Percentiles rank a stretch among this genome's conserved stretches.
Evolutionary conservation across 164 flowering plant species (phyloP).

Genomic region (Tetracentron sinense): DNA sequence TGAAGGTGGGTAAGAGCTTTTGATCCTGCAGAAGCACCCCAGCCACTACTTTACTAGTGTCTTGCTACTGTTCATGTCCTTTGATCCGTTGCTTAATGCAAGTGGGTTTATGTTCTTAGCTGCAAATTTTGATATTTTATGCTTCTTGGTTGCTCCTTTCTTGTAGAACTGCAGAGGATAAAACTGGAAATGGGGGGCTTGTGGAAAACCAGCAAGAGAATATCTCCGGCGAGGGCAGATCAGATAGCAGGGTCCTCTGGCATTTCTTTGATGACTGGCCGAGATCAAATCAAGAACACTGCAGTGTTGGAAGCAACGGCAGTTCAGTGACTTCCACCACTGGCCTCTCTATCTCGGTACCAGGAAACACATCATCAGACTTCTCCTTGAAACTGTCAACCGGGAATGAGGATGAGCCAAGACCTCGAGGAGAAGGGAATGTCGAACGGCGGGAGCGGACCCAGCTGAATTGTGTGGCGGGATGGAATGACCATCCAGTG

Average conservation of each 20-base stretch:
- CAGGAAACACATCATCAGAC: slow-evolving; percentile 50
- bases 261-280: slow-evolving; percentile 90
- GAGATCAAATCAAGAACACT: slow-evolving; percentile 37
- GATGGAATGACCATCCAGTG: slow-evolving; percentile 43
- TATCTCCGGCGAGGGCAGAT: slow-evolving; percentile 14
- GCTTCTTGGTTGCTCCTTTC: too few relatives aligned
- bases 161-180: too few relatives aligned
- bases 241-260: slow-evolving; percentile 50
- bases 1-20: too few relatives aligned
- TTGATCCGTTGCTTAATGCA: too few relatives aligned
- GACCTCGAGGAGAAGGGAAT: slow-evolving; percentile 9
- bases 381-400: slow-evolving; percentile 73
- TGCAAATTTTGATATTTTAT: too few relatives aligned
- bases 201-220: slow-evolving; percentile 26
- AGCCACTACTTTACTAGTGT: too few relatives aligned
- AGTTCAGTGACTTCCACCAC: slow-evolving; percentile 30
- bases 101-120: too few relatives aligned
- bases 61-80: too few relatives aligned
- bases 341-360: slow-evolving; percentile 51
- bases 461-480: slow-evolving; percentile 39
- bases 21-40: too few relatives aligned
- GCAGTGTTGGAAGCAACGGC: slow-evolving; percentile 20
- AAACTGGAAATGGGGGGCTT: slow-evolving; percentile 21
- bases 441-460: slow-evolving; percentile 25
- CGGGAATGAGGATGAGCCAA: slow-evolving; percentile 33